Evolutionary conservation across 73 alveolate genomes (phyloP), one percentile per base, ranked within the genome.

Genomic region (Urostyla sp.): DNA sequence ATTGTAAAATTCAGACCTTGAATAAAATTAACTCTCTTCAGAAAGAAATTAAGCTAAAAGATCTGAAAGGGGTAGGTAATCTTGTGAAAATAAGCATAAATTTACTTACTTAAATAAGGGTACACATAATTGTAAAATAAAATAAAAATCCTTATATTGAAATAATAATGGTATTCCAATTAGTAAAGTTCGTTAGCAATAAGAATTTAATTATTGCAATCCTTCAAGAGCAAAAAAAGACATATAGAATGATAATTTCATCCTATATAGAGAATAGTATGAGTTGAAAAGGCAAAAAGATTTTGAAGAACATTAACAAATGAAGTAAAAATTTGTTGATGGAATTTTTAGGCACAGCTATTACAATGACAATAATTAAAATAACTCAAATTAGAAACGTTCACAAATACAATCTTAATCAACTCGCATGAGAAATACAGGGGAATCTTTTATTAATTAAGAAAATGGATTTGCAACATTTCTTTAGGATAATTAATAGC

Each of bases 401-500:
- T 49, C 21, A 56, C 73, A 7, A 15, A 56, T n/a, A 21, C 27
- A 40, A 4, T 13, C 48, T 4, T 55, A 40, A 4, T 23, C 24
- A 26, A 27, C 72, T 7, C 24, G 72, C 11, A 40, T 55, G 5
- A 11, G 72, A 11, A 11, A 55, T 8, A 55, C 49, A 27, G 72
- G 72, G 5, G 73, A 45, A 8, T 50, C 63, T 50, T 28, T 72
- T 51, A 53, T 75, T 3, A 58, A 55, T 23, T 35, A 67, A 23
- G 13, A 51, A 20, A 20, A 34, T 43, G 40, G 30, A 15, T 75
- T 20, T 32, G 24, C 51, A 15, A 49, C 78, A 5, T 75, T 53
- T 40, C 59, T 75, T 4, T 20, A 75, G 23, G 38, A 35, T 27
- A 35, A 75, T 36, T 28, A 75, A 11, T 77, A 75, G 20, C 23